These are phyloP conservation scores for Aleurites moluccanus DNA, from an alignment of 441 rosid genomes.

Conservation along the genomic window DNA sequence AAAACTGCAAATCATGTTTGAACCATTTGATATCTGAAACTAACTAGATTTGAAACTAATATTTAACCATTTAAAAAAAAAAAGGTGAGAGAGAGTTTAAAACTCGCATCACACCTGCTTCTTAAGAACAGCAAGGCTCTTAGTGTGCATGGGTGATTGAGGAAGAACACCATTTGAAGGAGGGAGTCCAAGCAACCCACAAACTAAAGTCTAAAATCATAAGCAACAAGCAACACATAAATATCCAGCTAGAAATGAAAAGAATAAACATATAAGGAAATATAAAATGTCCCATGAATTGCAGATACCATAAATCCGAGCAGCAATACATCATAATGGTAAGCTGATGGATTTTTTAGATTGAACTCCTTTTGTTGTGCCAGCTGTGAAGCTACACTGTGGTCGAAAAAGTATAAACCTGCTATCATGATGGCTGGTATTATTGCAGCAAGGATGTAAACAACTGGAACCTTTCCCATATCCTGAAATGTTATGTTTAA, in stretches of 20 bases:
- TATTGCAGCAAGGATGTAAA: constrained; percentile 65
- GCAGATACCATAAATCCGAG: constrained; percentile 64
- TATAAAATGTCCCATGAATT: background rate
- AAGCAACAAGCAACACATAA: constrained; percentile 5
- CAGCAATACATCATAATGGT: constrained; percentile 73
- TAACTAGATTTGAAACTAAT: background rate
- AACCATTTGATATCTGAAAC: constrained; percentile 12
- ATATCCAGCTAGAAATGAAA: constrained; percentile 6
- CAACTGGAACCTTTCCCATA: constrained; percentile 64
- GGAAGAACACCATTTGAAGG: constrained; percentile 94
- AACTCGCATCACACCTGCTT: constrained; percentile 51
- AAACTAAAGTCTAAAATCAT: constrained; percentile 57
- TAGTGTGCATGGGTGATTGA: constrained; percentile 92
- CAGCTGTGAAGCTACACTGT: constrained; percentile 86
- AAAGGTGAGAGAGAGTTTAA: background rate
- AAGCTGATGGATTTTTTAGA: constrained; percentile 80
- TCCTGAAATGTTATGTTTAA: constrained; percentile 47
- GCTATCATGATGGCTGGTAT: constrained; percentile 87
- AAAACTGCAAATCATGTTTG: constrained; percentile 24
- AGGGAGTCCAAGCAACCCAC: constrained; percentile 86
- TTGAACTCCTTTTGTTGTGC: constrained; percentile 90
- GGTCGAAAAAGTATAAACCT: constrained; percentile 86
- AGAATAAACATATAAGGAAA: constrained; percentile 4
- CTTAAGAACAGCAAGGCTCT: constrained; percentile 80
- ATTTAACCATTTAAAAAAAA: background rate